Evolutionary conservation across 2,329 filamentous ascomycete genomes (phyloP), one percentile per base, ranked within the genome.

Genomic region (Ophiobolus disseminans): DNA sequence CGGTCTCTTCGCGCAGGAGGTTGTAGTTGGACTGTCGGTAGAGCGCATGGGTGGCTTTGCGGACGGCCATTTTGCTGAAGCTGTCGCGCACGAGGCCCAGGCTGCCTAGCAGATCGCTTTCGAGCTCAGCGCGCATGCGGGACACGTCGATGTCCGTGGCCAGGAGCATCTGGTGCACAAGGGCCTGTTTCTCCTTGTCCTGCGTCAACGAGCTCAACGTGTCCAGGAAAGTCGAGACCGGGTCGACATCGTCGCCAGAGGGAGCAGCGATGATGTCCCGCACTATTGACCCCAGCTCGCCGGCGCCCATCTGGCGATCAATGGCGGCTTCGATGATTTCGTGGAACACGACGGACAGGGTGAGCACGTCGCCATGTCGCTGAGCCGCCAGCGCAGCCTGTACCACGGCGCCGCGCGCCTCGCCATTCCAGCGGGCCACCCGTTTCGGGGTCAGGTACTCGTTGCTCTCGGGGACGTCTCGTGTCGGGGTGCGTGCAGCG

Each of bases 1-100:
- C 94, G 0, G 91, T 91, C 74, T 99, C 94, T 76, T 99, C 94
- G 35, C 94, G 87, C 16, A 99, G 79, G 6, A 99, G 78, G 65
- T 99, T 99, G 78, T 96, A 97, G 73, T 96, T 97, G 11, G 93
- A 91, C 74, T 97, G 94, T 51, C 92, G 88, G 72, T 99, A 99
- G 0, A 99, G 82, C 4, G 94, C 80, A 63, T 97, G 96, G 6
- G 94, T 99, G 39, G 92, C 89, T 66, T 95, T 91, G 45, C 93
- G 87, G 57, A 96, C 91, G 13, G 88, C 88, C 68, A 94, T 85
- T 58, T 87, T 87, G 48, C 83, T 80, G 71, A 97, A 99, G 5
- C 87, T 93, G n/a, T 88, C 85, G 40, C 91, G 85, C 39, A 96
- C 90, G 34, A 99, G 79, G 8, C 89, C 88, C 11, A 97, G 77